Percentiles rank a stretch among this genome's conserved stretches.
phyloP scores from a whole-genome alignment of 345 rosid species.

The Aquilaria sinensis region DNA sequence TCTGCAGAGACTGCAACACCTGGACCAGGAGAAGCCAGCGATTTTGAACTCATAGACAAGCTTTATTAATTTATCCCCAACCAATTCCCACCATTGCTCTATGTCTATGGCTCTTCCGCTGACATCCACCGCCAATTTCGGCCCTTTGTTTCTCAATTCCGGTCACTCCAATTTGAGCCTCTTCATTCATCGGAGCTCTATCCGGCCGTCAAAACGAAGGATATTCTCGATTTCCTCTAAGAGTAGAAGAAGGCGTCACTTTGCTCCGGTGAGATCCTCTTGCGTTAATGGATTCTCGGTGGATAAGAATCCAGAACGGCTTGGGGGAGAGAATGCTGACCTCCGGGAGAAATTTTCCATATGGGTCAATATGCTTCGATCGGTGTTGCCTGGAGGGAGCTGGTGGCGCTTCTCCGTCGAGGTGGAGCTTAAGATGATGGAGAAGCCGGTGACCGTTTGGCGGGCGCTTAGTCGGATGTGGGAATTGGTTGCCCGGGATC shows the following conservation, averaged over 20 bases:
- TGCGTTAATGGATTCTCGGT: conserved; percentile 55
- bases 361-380: conserved; percentile 42
- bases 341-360: conserved; percentile 35
- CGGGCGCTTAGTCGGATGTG: conserved; percentile 83
- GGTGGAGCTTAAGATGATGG: conserved; percentile 50
- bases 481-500: conserved; percentile 80
- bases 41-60: conserved; percentile 2
- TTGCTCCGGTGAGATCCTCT: conserved; percentile 28
- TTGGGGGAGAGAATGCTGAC: conserved; percentile 30
- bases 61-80: conserved; percentile 5
- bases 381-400: conserved; percentile 78
- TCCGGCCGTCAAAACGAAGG: conserved; percentile 18
- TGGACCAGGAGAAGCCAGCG: conserved; percentile 10
- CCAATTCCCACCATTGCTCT: conserved; percentile 10
- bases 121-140: conserved; percentile 24
- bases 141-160: conserved; percentile 26
- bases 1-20: not conserved
- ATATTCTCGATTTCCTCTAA: conserved; percentile 9
- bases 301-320: conserved; percentile 21
- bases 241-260: conserved; percentile 5
- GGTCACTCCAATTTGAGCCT: conserved; percentile 22
- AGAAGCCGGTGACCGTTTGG: conserved; percentile 81
- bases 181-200: conserved; percentile 12
- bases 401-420: conserved; percentile 91
- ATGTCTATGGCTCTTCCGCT: conserved; percentile 43